phyloP scores from a whole-genome alignment of 768 basidiomycete species.

The Kwoniella newhampshirensis region DNA sequence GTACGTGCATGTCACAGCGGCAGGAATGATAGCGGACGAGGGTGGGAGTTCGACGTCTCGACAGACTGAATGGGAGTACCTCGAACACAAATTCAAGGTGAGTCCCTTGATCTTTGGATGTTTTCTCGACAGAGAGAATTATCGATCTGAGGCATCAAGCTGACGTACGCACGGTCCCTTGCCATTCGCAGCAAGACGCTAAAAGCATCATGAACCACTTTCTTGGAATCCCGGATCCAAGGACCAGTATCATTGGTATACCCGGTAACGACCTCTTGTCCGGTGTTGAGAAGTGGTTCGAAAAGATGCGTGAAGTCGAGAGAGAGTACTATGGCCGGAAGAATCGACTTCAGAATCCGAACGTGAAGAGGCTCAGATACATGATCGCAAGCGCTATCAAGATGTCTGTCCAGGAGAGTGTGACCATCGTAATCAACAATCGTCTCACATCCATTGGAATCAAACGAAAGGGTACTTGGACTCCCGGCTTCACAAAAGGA shows the following conservation, averaged over 20 bases:
- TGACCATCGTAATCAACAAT: conserved; percentile 15
- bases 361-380: conserved; percentile 16
- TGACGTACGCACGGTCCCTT: too few species aligned
- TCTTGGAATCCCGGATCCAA: conserved; percentile 9
- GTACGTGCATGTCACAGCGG: neutral
- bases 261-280: conserved; percentile 1
- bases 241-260: conserved; percentile 7
- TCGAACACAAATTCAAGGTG: conserved; percentile 17
- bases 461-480: neutral
- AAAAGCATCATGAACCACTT: conserved; percentile 13
- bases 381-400: conserved; percentile 29
- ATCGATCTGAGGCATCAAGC: neutral
- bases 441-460: conserved; percentile 6
- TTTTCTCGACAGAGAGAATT: neutral
- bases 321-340: neutral
- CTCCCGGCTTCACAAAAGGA: conserved; percentile 13
- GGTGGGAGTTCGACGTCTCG: neutral
- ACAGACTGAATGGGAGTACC: conserved; percentile 1
- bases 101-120: neutral
- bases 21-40: conserved; percentile 17
- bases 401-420: conserved; percentile 27
- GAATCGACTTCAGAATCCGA: conserved; percentile 4
- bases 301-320: conserved; percentile 10
- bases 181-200: conserved; percentile 9
- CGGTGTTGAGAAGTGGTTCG: conserved; percentile 19